phyloP scores from a whole-genome alignment of 495 filamentous ascomycete genomes.

The Aspergillus taichungensis region DNA sequence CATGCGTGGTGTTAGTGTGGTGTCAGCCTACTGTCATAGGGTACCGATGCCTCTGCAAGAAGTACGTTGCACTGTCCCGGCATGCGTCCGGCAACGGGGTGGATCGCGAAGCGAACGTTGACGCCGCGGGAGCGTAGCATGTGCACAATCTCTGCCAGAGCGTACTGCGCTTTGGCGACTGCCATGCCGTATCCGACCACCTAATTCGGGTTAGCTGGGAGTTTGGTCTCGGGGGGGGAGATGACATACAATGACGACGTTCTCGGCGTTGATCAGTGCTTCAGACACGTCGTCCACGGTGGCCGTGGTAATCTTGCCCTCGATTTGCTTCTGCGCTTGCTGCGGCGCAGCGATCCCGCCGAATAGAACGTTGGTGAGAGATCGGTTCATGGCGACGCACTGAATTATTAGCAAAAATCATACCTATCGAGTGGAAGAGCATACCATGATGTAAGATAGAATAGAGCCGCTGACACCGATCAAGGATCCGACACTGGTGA shows the following conservation, averaged over 20 bases:
- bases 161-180: slow-evolving; percentile 79
- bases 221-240: too few relatives aligned
- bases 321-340: slow-evolving; percentile 58
- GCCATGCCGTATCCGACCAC: slow-evolving; percentile 82
- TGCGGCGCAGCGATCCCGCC: slow-evolving; percentile 60
- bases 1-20: too few relatives aligned
- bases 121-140: slow-evolving; percentile 60
- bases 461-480: slow-evolving; percentile 78
- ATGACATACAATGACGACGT: slow-evolving; percentile 57
- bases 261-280: slow-evolving; percentile 58
- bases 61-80: slow-evolving; percentile 81
- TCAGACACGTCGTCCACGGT: slow-evolving; percentile 69
- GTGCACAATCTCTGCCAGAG: slow-evolving; percentile 67
- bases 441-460: slow-evolving; percentile 63
- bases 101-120: slow-evolving; percentile 78
- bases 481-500: slow-evolving; percentile 69
- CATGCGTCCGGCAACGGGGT: slow-evolving; percentile 77
- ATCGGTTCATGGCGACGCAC: slow-evolving; percentile 80
- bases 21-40: slow-evolving; percentile 57
- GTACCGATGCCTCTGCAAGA: slow-evolving; percentile 70
- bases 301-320: slow-evolving; percentile 62
- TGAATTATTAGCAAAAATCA: slow-evolving; percentile 14
- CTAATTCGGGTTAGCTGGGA: slow-evolving; percentile 6
- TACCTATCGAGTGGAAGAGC: too few relatives aligned
- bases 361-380: slow-evolving; percentile 71